A percentile compares a stretch with the other conserved stretches of the same genome.
phyloP scores from a whole-genome alignment of 345 rosid species.

The Corchorus olitorius region DNA sequence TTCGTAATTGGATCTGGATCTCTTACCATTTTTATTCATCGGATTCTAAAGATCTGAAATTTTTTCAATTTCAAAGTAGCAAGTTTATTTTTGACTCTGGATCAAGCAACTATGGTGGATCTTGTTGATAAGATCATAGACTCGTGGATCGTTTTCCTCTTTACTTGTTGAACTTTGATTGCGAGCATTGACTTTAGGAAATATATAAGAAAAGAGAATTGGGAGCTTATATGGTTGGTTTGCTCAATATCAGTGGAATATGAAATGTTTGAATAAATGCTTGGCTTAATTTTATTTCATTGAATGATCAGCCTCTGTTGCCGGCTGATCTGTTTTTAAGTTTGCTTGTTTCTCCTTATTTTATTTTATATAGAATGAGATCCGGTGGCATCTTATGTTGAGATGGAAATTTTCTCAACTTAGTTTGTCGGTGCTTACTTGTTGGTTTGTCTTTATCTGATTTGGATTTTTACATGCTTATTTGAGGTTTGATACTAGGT shows the following conservation, averaged over 20 bases:
- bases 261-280: neutral
- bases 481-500: neutral
- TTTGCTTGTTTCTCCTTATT: neutral
- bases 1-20: slow-evolving; percentile 10
- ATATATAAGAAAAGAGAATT: neutral
- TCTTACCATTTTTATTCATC: neutral
- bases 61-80: neutral
- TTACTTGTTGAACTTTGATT: neutral
- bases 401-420: slow-evolving; percentile 21
- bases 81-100: neutral
- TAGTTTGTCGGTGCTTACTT: neutral
- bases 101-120: neutral
- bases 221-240: neutral
- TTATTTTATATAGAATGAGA: neutral
- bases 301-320: slow-evolving; percentile 5
- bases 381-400: slow-evolving; percentile 22
- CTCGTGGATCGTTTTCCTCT: neutral
- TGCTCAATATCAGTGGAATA: neutral
- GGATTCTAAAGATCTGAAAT: neutral
- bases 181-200: neutral
- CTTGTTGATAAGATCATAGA: slow-evolving; percentile 5
- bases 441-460: slow-evolving; percentile 18
- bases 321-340: neutral
- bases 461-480: neutral
- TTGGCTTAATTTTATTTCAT: neutral